Evolutionary conservation across 352 stramenopile species (phyloP), one percentile per base, ranked within the genome.

Genomic region (Pythium phragmiticola): DNA sequence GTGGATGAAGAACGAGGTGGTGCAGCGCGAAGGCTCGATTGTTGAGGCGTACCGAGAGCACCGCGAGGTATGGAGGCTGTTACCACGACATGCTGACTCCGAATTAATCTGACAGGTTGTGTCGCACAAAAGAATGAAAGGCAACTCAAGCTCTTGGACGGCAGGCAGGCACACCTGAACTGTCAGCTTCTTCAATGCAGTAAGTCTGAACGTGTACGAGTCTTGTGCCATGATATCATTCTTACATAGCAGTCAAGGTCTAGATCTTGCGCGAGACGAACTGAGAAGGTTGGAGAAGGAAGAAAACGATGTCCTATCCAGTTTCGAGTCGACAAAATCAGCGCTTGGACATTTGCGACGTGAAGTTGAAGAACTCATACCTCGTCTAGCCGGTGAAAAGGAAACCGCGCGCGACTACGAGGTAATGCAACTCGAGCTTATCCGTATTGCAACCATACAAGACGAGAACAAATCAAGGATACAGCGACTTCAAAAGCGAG

Each of bases 401-500:
- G 2, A 48, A 11, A 36, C 42, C 16, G 19, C 45, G 12, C 33
- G 23, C n/a, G 33, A 66, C 0, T 53, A 66, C 23, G 60, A 66
- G 16, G 28, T 28, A 19, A 12, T 45, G 54, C 60, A 66, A 26
- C 60, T 66, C 1, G 60, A 66, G 23, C n/a, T 66, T 16, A 47
- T 66, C 26, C 51, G 60, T 26, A 30, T 66, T 2, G 34, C 21
- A 23, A 39, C 60, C 8, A 21, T 46, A 17, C 60, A 51, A 37
- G 60, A 66, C 28, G 60, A 61, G 9, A 57, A 14, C 8, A 21
- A n/a, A 6, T 57, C 60, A 14, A 36, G 49, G 21, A 46, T 53
- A 7, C 2, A 7, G 2, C 37, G 49, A 28, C 11, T 65, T n/a
- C 49, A 54, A 23, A 33, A 46, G 6, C 33, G 33, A 6, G 9